These are phyloP conservation scores for Ceratocystis papillata DNA, from an alignment of 2,329 filamentous ascomycete species.

Conservation along the genomic window DNA sequence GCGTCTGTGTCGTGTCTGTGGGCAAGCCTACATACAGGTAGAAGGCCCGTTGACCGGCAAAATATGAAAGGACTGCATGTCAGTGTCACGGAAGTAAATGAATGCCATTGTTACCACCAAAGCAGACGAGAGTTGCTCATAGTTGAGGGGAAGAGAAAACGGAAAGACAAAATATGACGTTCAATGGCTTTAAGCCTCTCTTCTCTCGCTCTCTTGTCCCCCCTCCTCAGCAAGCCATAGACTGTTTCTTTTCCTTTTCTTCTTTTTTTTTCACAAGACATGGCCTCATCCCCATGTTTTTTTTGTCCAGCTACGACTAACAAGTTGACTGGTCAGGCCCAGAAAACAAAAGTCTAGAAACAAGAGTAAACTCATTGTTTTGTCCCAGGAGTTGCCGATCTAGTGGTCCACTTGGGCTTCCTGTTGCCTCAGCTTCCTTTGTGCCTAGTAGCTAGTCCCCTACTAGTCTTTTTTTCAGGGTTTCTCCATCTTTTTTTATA, in stretches of 20 bases:
- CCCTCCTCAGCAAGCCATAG: background rate
- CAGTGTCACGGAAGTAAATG: background rate
- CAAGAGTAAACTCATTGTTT: background rate
- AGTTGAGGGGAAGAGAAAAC: background rate
- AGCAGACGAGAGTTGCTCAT: background rate
- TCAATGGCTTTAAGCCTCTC: too few species aligned
- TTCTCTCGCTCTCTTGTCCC: background rate
- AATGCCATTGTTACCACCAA: background rate
- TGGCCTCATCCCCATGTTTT: background rate
- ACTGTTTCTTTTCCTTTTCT: background rate
- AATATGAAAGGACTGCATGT: background rate
- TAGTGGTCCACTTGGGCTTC: background rate
- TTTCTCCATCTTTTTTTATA: background rate
- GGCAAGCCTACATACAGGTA: background rate
- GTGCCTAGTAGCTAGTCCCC: background rate
- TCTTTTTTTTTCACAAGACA: background rate
- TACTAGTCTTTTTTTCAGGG: background rate
- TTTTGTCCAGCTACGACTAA: background rate
- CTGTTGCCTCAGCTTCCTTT: background rate
- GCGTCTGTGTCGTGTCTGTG: too few species aligned
- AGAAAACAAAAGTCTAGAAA: slow-evolving; percentile 7
- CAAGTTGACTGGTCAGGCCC: background rate
- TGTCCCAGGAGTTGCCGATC: background rate
- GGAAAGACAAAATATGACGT: background rate
- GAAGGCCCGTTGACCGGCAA: background rate